Conservation (phyloP, 495 filamentous ascomycete genomes). For the Oidiodendron maius region DNA sequence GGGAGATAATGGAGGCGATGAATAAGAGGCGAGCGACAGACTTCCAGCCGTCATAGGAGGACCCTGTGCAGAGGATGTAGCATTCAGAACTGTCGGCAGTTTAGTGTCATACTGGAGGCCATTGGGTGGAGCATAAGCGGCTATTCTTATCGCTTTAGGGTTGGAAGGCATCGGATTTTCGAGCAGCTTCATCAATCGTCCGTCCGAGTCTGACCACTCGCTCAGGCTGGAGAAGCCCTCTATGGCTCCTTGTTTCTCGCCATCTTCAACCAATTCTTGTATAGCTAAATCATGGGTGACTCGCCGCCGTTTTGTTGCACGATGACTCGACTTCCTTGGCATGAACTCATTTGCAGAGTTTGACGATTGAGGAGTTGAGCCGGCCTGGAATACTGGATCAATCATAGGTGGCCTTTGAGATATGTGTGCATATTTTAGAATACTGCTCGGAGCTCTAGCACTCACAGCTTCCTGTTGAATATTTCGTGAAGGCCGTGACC, state of each 20-base stretch:
- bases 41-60: not conserved
- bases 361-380: not conserved
- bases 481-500: not conserved
- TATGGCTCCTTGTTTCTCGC: not conserved
- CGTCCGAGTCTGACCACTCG: not conserved
- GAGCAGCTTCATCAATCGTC: conserved; percentile 10
- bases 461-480: not conserved
- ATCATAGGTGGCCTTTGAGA: no score
- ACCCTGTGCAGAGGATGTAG: not conserved
- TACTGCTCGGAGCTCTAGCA: not conserved
- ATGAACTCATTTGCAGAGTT: conserved; percentile 13
- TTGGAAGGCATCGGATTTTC: conserved; percentile 14
- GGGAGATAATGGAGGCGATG: not conserved
- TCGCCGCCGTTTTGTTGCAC: conserved; percentile 12
- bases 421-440: no score
- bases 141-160: conserved; percentile 9
- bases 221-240: not conserved
- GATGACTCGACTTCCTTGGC: conserved; percentile 6
- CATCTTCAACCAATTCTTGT: conserved; percentile 13
- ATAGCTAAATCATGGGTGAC: conserved; percentile 13
- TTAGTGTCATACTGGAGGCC: no score
- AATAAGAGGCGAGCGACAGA: conserved; percentile 7
- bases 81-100: not conserved
- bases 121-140: not conserved
- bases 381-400: not conserved